These are phyloP conservation scores for Naegleria gruberi DNA, from an alignment of 208 protist species.

Conservation along the genomic window DNA sequence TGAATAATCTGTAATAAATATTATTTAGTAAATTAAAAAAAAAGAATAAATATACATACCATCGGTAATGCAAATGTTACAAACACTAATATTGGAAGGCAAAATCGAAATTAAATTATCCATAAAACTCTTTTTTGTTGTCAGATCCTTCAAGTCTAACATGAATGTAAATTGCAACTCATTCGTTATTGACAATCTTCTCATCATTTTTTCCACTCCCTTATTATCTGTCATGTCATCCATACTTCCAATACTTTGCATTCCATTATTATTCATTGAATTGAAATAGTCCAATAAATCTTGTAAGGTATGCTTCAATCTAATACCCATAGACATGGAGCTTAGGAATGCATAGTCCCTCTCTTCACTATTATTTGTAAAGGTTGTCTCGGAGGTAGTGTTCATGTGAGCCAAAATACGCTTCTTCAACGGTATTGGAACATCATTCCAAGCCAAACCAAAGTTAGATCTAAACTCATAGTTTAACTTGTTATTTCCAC, in stretches of 20 bases:
- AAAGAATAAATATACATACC: background rate
- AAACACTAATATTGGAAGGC: background rate
- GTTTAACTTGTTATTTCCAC: background rate
- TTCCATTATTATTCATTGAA: background rate
- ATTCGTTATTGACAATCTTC: background rate
- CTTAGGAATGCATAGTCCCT: background rate
- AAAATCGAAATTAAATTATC: background rate
- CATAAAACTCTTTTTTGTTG: background rate
- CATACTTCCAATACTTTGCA: background rate
- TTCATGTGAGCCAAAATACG: background rate
- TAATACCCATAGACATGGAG: background rate
- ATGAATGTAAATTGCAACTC: background rate
- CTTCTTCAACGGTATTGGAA: background rate
- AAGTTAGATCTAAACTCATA: background rate
- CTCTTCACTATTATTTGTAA: background rate
- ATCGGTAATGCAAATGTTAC: constrained; percentile 2
- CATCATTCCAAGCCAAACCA: background rate
- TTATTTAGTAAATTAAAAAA: too few species aligned
- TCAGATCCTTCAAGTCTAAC: background rate
- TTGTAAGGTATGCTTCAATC: background rate
- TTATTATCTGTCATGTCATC: background rate
- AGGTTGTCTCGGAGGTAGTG: background rate
- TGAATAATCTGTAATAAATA: background rate
- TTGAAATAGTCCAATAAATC: background rate
- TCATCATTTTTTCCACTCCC: background rate